Percentiles rank a stretch among this genome's conserved stretches.
These are phyloP conservation scores for Acanthamoeba triangularis DNA, from an alignment of 208 protist genomes.

Conservation along the genomic window DNA sequence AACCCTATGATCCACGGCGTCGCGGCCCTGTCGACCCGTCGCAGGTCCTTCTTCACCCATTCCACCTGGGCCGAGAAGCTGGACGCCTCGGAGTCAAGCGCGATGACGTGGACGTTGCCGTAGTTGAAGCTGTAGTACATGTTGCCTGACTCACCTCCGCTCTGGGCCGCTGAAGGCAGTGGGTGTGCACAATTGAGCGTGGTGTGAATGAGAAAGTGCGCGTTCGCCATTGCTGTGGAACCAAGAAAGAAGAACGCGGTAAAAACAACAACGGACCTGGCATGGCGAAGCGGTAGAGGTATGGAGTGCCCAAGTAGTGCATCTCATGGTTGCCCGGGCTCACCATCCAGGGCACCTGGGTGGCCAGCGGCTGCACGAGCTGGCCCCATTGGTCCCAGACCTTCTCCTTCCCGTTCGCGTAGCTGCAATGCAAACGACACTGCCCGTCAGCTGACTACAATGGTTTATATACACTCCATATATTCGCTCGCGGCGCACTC, in stretches of 20 bases:
- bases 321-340: slow-evolving; percentile 16
- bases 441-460: no score
- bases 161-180: background rate
- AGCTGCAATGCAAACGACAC: background rate
- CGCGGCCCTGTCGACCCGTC: background rate
- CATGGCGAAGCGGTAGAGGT: slow-evolving; percentile 39
- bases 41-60: slow-evolving; percentile 32
- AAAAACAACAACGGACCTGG: no score
- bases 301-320: background rate
- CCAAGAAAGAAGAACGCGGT: no score
- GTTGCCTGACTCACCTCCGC: background rate
- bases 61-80: no score
- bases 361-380: background rate
- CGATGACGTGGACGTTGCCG: slow-evolving; percentile 21
- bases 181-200: background rate
- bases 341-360: slow-evolving; percentile 36
- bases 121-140: slow-evolving; percentile 77
- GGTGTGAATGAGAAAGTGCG: background rate
- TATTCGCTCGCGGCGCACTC: no score
- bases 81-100: slow-evolving; percentile 15
- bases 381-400: background rate
- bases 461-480: no score
- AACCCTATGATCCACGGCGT: slow-evolving; percentile 60
- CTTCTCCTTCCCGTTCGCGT: background rate
- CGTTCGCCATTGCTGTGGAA: no score